Conservation (phyloP, 805 yeast genomes). For the Hanseniaspora clermontiae region DNA sequence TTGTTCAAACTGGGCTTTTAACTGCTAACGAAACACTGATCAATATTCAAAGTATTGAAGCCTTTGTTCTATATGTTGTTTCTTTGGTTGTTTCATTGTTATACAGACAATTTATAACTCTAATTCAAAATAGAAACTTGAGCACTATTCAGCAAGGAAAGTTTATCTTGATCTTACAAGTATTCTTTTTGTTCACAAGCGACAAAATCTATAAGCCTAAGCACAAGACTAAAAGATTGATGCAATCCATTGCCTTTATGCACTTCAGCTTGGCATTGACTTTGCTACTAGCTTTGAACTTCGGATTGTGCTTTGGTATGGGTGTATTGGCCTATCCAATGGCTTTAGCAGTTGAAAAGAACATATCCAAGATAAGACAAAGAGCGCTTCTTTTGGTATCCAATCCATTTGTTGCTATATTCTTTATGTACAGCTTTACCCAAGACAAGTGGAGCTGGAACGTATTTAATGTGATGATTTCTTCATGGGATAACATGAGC, state of each 20-base stretch:
- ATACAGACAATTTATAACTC: constrained; percentile 1
- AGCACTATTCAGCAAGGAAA: constrained; percentile 11
- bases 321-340: constrained; percentile 68
- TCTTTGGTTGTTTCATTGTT: constrained; percentile 24
- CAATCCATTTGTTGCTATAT: constrained; percentile 39
- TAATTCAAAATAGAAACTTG: constrained; percentile 13
- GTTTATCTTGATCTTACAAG: constrained; percentile 15
- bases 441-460: constrained; percentile 29
- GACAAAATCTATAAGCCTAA: constrained; percentile 18
- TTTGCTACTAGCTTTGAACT: constrained; percentile 68
- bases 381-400: constrained; percentile 31
- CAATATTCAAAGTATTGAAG: constrained; percentile 18
- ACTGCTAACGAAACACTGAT: constrained; percentile 9
- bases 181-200: constrained; percentile 18
- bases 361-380: constrained; percentile 20
- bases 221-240: constrained; percentile 20
- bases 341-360: constrained; percentile 35
- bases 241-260: constrained; percentile 40
- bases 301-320: constrained; percentile 60
- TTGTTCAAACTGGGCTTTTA: constrained; percentile 30
- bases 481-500: constrained; percentile 55
- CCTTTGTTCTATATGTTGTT: constrained; percentile 23
- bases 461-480: constrained; percentile 40
- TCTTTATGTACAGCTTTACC: constrained; percentile 25
- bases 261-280: constrained; percentile 57